A percentile compares a stretch with the other conserved stretches of the same genome.
phyloP scores from a whole-genome alignment of 164 flowering plant species.

The Magnolia officinalis region DNA sequence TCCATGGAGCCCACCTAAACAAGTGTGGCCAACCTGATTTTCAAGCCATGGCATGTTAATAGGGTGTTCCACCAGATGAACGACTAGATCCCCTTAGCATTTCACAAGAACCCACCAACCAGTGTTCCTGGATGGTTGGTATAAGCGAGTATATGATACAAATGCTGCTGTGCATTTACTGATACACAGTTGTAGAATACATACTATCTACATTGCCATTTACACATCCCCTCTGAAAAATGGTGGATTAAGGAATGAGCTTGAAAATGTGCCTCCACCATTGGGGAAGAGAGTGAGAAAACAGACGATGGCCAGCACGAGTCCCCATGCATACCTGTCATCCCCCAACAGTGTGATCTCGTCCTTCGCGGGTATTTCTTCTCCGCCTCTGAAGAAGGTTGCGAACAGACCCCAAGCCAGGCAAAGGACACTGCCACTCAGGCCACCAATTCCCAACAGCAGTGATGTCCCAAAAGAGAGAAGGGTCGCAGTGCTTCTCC shows the following conservation, averaged over 20 bases:
- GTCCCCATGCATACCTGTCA: constrained; percentile 77
- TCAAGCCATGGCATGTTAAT: too few relatives aligned
- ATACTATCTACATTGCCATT: not conserved
- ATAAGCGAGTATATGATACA: not conserved
- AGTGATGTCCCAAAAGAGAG: constrained; percentile 79
- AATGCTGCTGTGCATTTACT: not conserved
- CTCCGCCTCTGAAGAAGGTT: constrained; percentile 92
- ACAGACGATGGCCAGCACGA: constrained; percentile 68
- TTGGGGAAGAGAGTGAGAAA: constrained; percentile 93
- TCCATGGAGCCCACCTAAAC: too few relatives aligned
- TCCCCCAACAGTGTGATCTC: constrained; percentile 91
- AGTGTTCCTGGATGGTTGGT: too few relatives aligned
- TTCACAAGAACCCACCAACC: too few relatives aligned
- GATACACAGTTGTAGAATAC: not conserved
- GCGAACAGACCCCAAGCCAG: constrained; percentile 95
- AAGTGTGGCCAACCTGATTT: too few relatives aligned
- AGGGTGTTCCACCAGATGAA: too few relatives aligned
- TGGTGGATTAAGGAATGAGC: constrained; percentile 62
- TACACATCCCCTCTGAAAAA: constrained; percentile 74
- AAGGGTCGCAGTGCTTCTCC: constrained; percentile 60
- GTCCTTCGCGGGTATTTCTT: constrained; percentile 84
- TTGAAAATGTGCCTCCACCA: constrained; percentile 89
- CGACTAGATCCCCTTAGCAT: too few relatives aligned
- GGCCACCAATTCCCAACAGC: constrained; percentile 78
- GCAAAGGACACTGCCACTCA: constrained; percentile 89